Evolutionary conservation across 2,329 filamentous ascomycete species (phyloP).

Genomic region (Hymenoscyphus fraxineus): DNA sequence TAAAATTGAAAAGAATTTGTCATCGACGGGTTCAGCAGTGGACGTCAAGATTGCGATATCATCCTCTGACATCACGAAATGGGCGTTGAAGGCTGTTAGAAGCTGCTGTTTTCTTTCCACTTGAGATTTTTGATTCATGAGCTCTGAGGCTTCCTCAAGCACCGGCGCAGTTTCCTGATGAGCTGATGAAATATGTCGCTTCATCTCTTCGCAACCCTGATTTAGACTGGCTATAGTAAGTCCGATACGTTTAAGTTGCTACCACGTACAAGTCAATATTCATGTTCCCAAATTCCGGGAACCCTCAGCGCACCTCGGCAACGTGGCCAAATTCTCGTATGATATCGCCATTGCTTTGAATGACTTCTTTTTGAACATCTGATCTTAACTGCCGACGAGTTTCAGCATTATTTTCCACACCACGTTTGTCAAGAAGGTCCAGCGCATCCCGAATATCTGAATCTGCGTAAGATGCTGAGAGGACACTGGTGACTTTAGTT

Average conservation of each 20-base stretch:
- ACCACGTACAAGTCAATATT: constrained; percentile 28
- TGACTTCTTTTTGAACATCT: constrained; percentile 86
- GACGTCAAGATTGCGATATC: constrained; percentile 74
- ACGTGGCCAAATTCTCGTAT: constrained; percentile 85
- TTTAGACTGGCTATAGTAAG: constrained; percentile 75
- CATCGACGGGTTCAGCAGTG: constrained; percentile 76
- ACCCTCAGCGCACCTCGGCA: constrained; percentile 61
- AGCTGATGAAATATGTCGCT: constrained; percentile 69
- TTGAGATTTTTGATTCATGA: constrained; percentile 69
- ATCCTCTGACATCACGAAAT: constrained; percentile 81
- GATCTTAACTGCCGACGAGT: constrained; percentile 75
- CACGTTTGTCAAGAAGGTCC: constrained; percentile 68
- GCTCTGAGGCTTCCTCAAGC: constrained; percentile 69
- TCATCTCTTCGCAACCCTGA: constrained; percentile 75
- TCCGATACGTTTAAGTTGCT: constrained; percentile 87
- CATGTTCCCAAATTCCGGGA: not conserved
- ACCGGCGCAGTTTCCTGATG: constrained; percentile 71
- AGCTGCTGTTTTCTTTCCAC: constrained; percentile 77
- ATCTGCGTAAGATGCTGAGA: constrained; percentile 91
- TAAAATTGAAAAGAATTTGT: constrained; percentile 76
- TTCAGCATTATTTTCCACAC: constrained; percentile 69
- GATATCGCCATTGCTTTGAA: constrained; percentile 86
- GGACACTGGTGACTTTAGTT: constrained; percentile 76
- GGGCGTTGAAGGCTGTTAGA: constrained; percentile 70
- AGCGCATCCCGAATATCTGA: constrained; percentile 85